These are phyloP conservation scores for Fagopyrum tataricum DNA, from an alignment of 148 eudicot species.

Conservation along the genomic window DNA sequence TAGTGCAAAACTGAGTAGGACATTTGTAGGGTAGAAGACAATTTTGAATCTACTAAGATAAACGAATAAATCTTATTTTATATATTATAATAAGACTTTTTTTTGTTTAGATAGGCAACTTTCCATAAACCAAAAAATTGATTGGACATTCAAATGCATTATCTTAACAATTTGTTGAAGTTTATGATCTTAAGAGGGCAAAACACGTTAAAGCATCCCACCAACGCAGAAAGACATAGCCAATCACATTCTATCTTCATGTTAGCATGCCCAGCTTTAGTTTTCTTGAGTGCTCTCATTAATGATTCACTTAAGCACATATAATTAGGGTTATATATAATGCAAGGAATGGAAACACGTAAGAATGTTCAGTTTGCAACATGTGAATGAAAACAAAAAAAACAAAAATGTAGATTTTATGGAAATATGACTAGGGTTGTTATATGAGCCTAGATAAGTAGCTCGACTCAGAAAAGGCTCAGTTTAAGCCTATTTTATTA, in stretches of 20 bases:
- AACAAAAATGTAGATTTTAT: not conserved
- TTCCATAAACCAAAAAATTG: not conserved
- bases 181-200: not conserved
- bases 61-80: not conserved
- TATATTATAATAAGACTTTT: not conserved
- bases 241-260: not conserved
- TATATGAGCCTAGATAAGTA: no score
- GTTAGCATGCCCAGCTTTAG: not conserved
- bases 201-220: not conserved
- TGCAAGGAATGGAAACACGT: not conserved
- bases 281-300: not conserved
- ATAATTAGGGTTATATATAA: not conserved
- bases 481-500: no score
- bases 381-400: not conserved
- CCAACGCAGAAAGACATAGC: not conserved
- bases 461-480: no score
- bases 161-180: not conserved
- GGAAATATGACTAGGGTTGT: not conserved
- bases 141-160: not conserved
- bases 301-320: not conserved
- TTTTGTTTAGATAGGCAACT: not conserved
- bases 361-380: not conserved
- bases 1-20: slow-evolving; percentile 6
- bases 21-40: not conserved
- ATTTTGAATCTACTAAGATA: not conserved